Base-by-base conservation (phyloP, 2,329 filamentous ascomycete genomes). In the Teratosphaeria zuluensis region DNA sequence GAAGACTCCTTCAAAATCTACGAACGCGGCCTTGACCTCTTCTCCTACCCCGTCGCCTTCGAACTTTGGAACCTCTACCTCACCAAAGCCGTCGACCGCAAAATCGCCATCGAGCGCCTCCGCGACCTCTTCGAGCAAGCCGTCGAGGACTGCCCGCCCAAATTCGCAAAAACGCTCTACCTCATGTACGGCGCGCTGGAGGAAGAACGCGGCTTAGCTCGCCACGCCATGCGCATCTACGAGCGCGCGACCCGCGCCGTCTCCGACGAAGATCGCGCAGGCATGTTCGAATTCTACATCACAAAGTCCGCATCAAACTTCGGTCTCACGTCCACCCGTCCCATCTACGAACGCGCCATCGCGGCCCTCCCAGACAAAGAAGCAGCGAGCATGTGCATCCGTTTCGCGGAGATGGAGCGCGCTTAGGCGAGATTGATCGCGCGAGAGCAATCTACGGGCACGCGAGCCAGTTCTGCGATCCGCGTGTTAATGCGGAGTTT, bases 221-320 rank as follows among this genome's bases (percentile, higher is more conserved):
- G 95, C 55, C 92, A 97, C 72, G 95, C 95, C 1, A 99, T 99
- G 94, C 88, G 94, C 60, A 99, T 99, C 66, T 99, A 99, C 75
- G 95, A 99, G 76, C 88, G 94, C 59, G 94, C 94, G 7, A 99
- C 94, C 4, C 85, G 94, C 33, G 92, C 92, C 12, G 95, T 99
- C 3, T 87, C 90, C 14, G 94, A 99, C 69, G 92, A 96, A 69
- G 92, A 99, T 73, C 83, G 91, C 56, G 87, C 92, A 61, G 91
- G 96, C 68, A 96, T 99, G 92, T 99, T 96, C 78, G 94, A 96
- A 74, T 96, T 97, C 72, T 99, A 99, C 78, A 96, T 99, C 71
- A 97, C 92, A 59, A 97, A 99, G 73, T 96, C 92, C 0, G 94
- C 94, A 1, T 95, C 91, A 21, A 99, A 99, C 75, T 99, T 99